Percentiles rank a stretch among this genome's conserved stretches.
Evolutionary conservation across 192 early-diverging fungal genomes (phyloP).

Genomic region (Paraglomus brasilianum): DNA sequence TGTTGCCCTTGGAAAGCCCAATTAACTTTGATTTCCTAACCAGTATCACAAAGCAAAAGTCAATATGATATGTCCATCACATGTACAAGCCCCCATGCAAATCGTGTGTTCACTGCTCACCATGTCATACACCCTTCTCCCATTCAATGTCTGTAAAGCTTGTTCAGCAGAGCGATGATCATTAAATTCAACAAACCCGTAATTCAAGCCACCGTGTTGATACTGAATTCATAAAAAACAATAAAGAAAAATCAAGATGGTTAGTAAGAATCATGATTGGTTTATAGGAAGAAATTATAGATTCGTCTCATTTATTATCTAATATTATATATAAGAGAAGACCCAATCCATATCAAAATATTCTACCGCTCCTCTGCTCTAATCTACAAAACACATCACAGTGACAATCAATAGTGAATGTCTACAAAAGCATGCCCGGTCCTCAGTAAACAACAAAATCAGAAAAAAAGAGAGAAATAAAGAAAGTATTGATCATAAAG

Average conservation of each 20-base stretch:
- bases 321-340: too few relatives aligned
- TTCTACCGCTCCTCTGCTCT: too few relatives aligned
- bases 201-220: conserved; percentile 72
- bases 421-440: too few relatives aligned
- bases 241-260: background rate
- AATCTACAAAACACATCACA: too few relatives aligned
- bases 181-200: conserved; percentile 86
- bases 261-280: background rate
- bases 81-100: too few relatives aligned
- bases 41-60: background rate
- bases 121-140: conserved; percentile 59
- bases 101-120: conserved; percentile 37
- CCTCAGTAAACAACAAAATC: background rate
- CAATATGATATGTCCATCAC: background rate
- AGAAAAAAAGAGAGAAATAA: conserved; percentile 16
- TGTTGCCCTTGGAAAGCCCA: conserved; percentile 60
- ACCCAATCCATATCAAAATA: too few relatives aligned
- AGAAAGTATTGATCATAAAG: background rate
- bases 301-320: too few relatives aligned
- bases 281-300: too few relatives aligned
- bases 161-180: conserved; percentile 68
- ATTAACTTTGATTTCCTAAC: conserved; percentile 66
- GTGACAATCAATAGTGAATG: too few relatives aligned
- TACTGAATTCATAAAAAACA: conserved; percentile 40
- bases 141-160: conserved; percentile 73